Conservation (phyloP, 2,329 filamentous ascomycete genomes). For the Ophiostoma angusticollis region DNA sequence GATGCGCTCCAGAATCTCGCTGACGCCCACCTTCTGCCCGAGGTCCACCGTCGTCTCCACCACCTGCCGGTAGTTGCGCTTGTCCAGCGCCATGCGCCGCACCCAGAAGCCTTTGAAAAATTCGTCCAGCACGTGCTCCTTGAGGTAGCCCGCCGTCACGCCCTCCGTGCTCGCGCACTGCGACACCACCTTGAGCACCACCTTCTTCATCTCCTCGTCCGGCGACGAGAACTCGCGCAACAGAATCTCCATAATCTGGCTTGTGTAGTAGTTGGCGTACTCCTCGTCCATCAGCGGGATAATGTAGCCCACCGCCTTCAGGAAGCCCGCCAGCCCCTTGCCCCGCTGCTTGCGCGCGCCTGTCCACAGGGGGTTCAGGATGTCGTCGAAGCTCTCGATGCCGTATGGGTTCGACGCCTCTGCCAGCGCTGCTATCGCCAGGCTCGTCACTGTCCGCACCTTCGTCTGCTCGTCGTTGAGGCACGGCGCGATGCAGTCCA, state of each 20-base stretch:
- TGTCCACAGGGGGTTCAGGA: conserved; percentile 93
- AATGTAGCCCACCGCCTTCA: conserved; percentile 96
- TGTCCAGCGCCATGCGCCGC: conserved; percentile 88
- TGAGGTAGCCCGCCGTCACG: conserved; percentile 87
- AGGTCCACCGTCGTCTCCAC: conserved; percentile 97
- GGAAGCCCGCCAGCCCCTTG: conserved; percentile 86
- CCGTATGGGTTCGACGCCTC: conserved; percentile 96
- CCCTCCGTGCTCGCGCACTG: conserved; percentile 91
- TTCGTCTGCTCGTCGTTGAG: conserved; percentile 97
- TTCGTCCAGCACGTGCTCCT: conserved; percentile 86
- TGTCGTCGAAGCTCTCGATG: conserved; percentile 98
- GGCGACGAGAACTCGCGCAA: conserved; percentile 92
- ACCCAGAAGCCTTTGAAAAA: conserved; percentile 99
- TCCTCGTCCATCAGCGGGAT: conserved; percentile 99
- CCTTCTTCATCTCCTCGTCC: conserved; percentile 99
- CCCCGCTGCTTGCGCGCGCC: conserved; percentile 91
- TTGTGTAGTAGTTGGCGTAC: conserved; percentile 97
- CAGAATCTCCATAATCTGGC: conserved; percentile 97
- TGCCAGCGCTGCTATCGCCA: conserved; percentile 87
- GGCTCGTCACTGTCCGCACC: conserved; percentile 86
- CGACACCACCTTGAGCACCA: conserved; percentile 91
- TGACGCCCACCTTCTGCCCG: conserved; percentile 92
- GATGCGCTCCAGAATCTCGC: conserved; percentile 86
- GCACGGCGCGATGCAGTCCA: conserved; percentile 92
- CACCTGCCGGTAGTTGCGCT: conserved; percentile 94